Percentiles rank a stretch among this genome's conserved stretches.
Conservation (phyloP, 2,329 filamentous ascomycete species). For the Talaromyces sp. region DNA sequence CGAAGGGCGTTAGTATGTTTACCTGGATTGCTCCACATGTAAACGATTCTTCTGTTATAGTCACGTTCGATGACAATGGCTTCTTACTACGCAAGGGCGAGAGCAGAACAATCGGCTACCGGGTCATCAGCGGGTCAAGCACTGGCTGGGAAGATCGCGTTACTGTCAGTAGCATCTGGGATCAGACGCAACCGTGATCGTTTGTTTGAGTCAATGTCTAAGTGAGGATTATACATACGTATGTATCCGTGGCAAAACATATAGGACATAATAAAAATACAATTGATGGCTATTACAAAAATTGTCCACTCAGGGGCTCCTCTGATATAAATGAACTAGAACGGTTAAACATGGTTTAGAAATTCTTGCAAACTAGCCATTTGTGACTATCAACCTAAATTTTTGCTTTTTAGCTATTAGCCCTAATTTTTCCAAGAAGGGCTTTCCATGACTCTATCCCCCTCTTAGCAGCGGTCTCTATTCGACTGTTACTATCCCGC, state of each 20-base stretch:
- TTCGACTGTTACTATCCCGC: not conserved
- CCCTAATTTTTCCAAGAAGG: not conserved
- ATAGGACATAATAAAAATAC: too few species aligned
- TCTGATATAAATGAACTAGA: too few species aligned
- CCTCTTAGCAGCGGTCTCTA: not conserved
- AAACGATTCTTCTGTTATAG: constrained; percentile 34
- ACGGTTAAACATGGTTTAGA: too few species aligned
- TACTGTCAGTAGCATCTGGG: not conserved
- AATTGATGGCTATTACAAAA: too few species aligned
- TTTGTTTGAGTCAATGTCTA: not conserved
- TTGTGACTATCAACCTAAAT: too few species aligned
- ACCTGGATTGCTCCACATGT: constrained; percentile 52
- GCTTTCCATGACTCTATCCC: too few species aligned
- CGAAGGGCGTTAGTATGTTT: constrained; percentile 46
- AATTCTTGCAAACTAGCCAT: too few species aligned
- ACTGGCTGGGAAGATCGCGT: not conserved
- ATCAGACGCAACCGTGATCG: not conserved
- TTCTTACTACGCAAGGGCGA: constrained; percentile 47
- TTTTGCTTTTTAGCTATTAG: not conserved
- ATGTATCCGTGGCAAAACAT: too few species aligned
- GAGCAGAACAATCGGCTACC: constrained; percentile 38
- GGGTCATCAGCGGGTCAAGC: not conserved
- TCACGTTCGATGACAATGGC: constrained; percentile 50
- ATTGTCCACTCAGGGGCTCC: too few species aligned
- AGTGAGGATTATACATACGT: too few species aligned